Evolutionary conservation across 2,329 filamentous ascomycete species (phyloP).

Genomic region (Colletotrichum tropicicola): DNA sequence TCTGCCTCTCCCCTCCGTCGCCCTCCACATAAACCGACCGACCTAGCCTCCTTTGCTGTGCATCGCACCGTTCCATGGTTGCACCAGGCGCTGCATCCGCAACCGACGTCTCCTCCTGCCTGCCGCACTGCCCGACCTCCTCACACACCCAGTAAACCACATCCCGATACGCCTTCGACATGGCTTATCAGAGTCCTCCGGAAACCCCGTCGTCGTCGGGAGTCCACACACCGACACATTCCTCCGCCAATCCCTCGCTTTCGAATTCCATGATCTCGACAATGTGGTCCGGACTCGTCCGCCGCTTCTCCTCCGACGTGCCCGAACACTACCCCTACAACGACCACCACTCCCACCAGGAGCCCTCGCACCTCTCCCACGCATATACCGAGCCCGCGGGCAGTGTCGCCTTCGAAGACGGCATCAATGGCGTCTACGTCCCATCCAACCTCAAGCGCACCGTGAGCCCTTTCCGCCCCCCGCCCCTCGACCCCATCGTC

Average conservation of each 20-base stretch:
- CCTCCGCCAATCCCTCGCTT: conserved; percentile 38
- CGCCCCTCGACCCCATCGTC: conserved; percentile 83
- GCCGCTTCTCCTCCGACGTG: conserved; percentile 68
- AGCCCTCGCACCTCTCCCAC: conserved; percentile 34
- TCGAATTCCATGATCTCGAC: conserved; percentile 42
- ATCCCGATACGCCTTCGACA: not conserved
- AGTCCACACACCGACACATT: conserved; percentile 37
- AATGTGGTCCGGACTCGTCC: conserved; percentile 71
- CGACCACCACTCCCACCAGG: conserved; percentile 32
- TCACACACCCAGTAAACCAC: too few species aligned
- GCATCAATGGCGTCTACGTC: conserved; percentile 67
- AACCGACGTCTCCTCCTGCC: not conserved
- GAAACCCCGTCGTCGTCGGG: conserved; percentile 36
- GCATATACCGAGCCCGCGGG: conserved; percentile 34
- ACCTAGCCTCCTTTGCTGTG: too few species aligned
- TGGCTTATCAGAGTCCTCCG: conserved; percentile 25
- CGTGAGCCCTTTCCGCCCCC: conserved; percentile 84
- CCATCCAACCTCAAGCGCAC: conserved; percentile 65
- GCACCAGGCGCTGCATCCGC: too few species aligned
- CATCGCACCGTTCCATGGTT: too few species aligned
- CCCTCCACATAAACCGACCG: too few species aligned
- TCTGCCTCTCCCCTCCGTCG: too few species aligned
- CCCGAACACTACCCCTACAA: conserved; percentile 36
- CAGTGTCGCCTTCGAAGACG: conserved; percentile 44
- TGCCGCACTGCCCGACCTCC: not conserved